phyloP scores from a whole-genome alignment of 371 early-diverging fungal genomes.

The Mucor plumbeus region DNA sequence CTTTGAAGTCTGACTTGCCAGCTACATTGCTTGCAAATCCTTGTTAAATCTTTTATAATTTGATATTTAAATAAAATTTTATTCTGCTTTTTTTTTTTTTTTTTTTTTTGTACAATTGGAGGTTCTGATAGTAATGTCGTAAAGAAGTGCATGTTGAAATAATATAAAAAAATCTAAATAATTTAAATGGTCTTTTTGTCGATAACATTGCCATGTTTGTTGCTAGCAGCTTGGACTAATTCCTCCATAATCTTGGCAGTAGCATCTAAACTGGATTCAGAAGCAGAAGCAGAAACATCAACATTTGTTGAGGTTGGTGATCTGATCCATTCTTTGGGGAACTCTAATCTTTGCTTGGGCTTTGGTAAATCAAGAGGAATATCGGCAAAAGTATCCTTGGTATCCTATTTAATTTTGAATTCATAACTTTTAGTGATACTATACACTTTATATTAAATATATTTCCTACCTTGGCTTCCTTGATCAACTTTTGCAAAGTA shows the following conservation, averaged over 20 bases:
- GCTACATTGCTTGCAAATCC: slow-evolving; percentile 17
- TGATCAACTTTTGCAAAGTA: slow-evolving; percentile 56
- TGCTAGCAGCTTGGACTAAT: slow-evolving; percentile 4
- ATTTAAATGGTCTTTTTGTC: neutral
- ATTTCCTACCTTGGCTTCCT: slow-evolving; percentile 58
- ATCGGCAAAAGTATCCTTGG: slow-evolving; percentile 62
- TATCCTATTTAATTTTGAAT: slow-evolving; percentile 30
- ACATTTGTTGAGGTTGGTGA: slow-evolving; percentile 11
- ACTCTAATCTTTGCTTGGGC: slow-evolving; percentile 60
- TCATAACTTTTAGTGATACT: neutral
- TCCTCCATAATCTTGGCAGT: neutral
- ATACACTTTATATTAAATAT: neutral
- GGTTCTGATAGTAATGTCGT: neutral
- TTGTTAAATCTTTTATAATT: neutral
- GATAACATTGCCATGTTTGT: too few species aligned
- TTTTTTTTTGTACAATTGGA: slow-evolving; percentile 12
- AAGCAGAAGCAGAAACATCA: neutral
- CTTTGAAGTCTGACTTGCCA: slow-evolving; percentile 21
- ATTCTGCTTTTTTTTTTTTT: neutral
- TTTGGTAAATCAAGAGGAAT: slow-evolving; percentile 65
- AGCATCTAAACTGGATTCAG: too few species aligned
- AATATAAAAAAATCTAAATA: neutral
- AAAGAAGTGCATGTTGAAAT: neutral
- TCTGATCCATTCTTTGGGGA: slow-evolving; percentile 69
- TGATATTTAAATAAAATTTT: slow-evolving; percentile 1